These are phyloP conservation scores for Diaporthe longicolla DNA, from an alignment of 2,329 filamentous ascomycete species.

Conservation along the genomic window DNA sequence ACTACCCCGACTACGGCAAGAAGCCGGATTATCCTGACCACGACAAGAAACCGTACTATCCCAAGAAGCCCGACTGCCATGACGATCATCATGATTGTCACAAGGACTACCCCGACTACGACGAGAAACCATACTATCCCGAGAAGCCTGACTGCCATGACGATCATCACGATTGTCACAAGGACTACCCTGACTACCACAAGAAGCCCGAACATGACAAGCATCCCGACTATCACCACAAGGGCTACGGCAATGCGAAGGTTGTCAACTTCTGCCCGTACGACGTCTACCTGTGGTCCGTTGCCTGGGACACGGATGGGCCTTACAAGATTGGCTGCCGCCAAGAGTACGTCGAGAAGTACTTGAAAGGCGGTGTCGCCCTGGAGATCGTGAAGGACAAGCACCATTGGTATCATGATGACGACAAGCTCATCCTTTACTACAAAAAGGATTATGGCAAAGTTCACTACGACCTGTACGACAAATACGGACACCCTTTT, in stretches of 20 bases:
- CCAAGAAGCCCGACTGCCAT: not conserved
- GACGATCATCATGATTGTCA: not conserved
- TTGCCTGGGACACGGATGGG: constrained; percentile 37
- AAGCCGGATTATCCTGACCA: constrained; percentile 12
- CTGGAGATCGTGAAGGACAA: constrained; percentile 36
- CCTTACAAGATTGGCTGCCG: constrained; percentile 39
- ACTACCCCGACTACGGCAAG: constrained; percentile 15
- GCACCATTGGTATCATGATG: constrained; percentile 26
- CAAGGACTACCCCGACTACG: not conserved
- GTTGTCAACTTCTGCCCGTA: constrained; percentile 38
- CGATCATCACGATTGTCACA: not conserved
- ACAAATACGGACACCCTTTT: constrained; percentile 38
- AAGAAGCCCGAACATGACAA: not conserved
- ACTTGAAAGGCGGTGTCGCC: constrained; percentile 37
- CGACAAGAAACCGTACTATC: not conserved
- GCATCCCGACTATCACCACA: not conserved
- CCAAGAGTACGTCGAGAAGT: constrained; percentile 37
- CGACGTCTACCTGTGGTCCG: constrained; percentile 39
- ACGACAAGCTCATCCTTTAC: constrained; percentile 38
- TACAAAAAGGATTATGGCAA: constrained; percentile 34
- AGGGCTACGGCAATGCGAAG: constrained; percentile 34
- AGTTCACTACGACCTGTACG: constrained; percentile 38
- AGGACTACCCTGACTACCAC: not conserved
- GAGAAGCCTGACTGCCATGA: not conserved
- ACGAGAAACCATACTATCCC: not conserved